These are phyloP conservation scores for Urochloa ruziziensis DNA, from an alignment of 176 grass and related monocot species.

Conservation along the genomic window DNA sequence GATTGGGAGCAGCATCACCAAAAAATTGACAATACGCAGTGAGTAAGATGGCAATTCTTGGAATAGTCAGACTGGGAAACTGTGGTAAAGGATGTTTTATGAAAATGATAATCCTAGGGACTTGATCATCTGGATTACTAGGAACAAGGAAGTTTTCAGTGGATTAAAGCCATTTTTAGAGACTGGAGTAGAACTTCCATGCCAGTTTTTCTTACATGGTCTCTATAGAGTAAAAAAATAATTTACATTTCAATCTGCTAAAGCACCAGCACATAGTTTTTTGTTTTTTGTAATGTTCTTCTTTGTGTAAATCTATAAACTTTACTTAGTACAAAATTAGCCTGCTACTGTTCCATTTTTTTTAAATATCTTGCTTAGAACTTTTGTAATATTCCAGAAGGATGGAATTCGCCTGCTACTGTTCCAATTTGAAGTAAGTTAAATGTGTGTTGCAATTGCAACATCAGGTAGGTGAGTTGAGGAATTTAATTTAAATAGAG, in stretches of 20 bases:
- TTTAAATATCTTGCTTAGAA: no score
- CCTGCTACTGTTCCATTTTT: not conserved
- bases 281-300: not conserved
- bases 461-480: not conserved
- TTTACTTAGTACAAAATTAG: not conserved
- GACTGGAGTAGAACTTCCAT: not conserved
- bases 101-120: not conserved
- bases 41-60: not conserved
- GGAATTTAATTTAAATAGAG: no score
- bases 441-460: not conserved
- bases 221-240: not conserved
- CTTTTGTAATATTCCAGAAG: not conserved
- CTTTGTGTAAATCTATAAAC: not conserved
- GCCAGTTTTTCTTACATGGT: not conserved
- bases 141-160: not conserved
- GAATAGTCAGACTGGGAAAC: not conserved
- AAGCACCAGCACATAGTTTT: not conserved
- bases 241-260: not conserved
- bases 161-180: not conserved
- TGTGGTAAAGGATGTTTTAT: not conserved
- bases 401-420: not conserved
- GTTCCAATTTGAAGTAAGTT: not conserved
- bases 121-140: not conserved
- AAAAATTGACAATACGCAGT: not conserved
- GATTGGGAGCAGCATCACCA: slow-evolving; percentile 4